Percentiles rank a stretch among this genome's conserved stretches.
Conservation (phyloP, 1,284 basidiomycete genomes). For the Apiotrichum veenhuisii region DNA sequence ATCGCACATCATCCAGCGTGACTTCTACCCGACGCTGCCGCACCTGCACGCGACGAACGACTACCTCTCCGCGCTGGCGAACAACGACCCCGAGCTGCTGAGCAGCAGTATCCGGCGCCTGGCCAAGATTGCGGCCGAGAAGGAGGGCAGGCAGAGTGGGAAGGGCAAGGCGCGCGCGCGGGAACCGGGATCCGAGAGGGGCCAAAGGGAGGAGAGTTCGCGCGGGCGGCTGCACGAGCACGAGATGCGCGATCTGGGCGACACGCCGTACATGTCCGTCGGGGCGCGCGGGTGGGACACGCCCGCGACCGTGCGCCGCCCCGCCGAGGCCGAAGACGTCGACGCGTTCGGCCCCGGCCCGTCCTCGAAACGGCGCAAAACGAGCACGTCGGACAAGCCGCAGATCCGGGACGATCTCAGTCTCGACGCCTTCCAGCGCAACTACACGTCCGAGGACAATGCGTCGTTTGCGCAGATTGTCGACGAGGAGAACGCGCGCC, state of each 20-base stretch:
- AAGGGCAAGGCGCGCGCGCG: not conserved
- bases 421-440: conserved; percentile 79
- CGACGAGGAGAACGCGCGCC: conserved; percentile 74
- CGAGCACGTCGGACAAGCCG: not conserved
- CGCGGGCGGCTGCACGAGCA: conserved; percentile 9
- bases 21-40: conserved; percentile 91
- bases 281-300: conserved; percentile 47
- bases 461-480: conserved; percentile 87
- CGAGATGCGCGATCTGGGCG: not conserved
- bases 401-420: conserved; percentile 53
- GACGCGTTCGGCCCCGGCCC: conserved; percentile 9
- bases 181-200: conserved; percentile 1
- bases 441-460: conserved; percentile 92
- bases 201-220: conserved; percentile 5
- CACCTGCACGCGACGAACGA: conserved; percentile 81
- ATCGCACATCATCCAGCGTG: conserved; percentile 90
- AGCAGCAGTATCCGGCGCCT: conserved; percentile 67
- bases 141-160: conserved; percentile 22
- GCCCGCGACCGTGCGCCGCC: conserved; percentile 17
- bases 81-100: conserved; percentile 68
- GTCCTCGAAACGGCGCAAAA: not conserved
- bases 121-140: conserved; percentile 56
- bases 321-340: conserved; percentile 10
- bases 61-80: conserved; percentile 71
- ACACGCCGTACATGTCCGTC: conserved; percentile 29